Base-by-base conservation (phyloP, 306 rosid species). In the Sicyos baderoa region DNA sequence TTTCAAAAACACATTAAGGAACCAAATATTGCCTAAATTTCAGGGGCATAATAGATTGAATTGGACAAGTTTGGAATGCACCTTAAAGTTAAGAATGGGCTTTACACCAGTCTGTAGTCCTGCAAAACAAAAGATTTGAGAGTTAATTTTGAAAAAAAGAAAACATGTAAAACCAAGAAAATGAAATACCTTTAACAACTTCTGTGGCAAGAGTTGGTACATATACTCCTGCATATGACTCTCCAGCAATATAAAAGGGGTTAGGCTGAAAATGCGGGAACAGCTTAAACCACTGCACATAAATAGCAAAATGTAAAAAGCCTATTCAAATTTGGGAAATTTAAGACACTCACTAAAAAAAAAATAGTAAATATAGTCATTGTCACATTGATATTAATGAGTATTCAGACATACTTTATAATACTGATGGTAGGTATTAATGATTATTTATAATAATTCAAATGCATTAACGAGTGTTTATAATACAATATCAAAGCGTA, bases 141-240 rank as follows among this genome's bases (percentile, higher is more conserved):
- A 7, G 59, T 68, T 52, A 27, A 51, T 25, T 3, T 23, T 50
- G 25, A n/a, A 68, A 54, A 42, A 9, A 37, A 37, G 44, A 37
- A 37, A 55, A 35, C 21, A 37, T 44, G 21, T 15, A 56, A 49
- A 14, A 35, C 63, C 16, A 53, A 70, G 12, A 53, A 32, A 18
- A 25, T 17, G 50, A 64, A 68, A 15, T 89, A 92, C 98, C 98
- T 85, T 87, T 86, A 19, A 58, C 77, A 18, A 87, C 86, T 86
- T 84, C 87, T 69, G 44, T 58, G 75, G 95, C 82, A 67, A 93
- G 94, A 59, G 98, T 93, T 22, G 98, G 98, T 72, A 93, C 95
- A 76, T 93, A 93, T 59, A 93, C 49, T 76, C 97, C 98, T 64
- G 94, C 98, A 76, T 83, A 93, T 21, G 98, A 93, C 86, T 93